phyloP scores from a whole-genome alignment of 2,329 filamentous ascomycete genomes.

The Sclerotinia subarctica region DNA sequence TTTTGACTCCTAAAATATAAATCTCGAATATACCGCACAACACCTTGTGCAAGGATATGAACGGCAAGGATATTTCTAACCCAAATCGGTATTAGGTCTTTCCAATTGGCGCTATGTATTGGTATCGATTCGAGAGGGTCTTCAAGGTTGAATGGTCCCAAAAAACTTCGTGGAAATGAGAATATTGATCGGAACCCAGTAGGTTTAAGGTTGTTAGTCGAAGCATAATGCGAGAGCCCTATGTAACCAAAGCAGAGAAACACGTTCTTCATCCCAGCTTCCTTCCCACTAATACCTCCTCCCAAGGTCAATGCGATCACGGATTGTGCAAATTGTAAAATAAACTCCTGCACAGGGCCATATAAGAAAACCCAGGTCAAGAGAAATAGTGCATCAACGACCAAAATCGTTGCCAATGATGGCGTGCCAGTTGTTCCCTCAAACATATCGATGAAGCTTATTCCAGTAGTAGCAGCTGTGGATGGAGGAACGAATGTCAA shows the following conservation, averaged over 20 bases:
- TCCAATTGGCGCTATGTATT: constrained; percentile 51
- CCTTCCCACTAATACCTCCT: constrained; percentile 68
- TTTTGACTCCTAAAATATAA: constrained; percentile 63
- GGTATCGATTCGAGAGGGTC: constrained; percentile 47
- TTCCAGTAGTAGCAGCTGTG: constrained; percentile 64
- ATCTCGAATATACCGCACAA: constrained; percentile 67
- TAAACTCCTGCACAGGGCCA: constrained; percentile 82
- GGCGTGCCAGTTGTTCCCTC: constrained; percentile 83
- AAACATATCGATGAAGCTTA: constrained; percentile 86
- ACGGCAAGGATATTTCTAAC: constrained; percentile 67
- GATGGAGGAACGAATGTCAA: constrained; percentile 88
- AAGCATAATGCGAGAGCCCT: constrained; percentile 36
- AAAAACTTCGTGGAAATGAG: constrained; percentile 30
- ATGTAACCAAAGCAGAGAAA: constrained; percentile 70
- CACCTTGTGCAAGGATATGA: constrained; percentile 70
- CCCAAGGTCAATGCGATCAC: constrained; percentile 90
- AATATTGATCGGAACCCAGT: constrained; percentile 33
- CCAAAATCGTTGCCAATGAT: constrained; percentile 77
- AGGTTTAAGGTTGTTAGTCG: constrained; percentile 32
- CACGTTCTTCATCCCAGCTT: constrained; percentile 68
- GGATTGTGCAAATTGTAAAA: constrained; percentile 86
- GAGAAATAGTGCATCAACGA: constrained; percentile 79
- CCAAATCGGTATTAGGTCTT: constrained; percentile 57
- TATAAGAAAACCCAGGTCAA: constrained; percentile 84
- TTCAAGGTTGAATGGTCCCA: constrained; percentile 40